Evolutionary conservation across 257 asterid species (phyloP).

Genomic region (Thymus mandschuricus): DNA sequence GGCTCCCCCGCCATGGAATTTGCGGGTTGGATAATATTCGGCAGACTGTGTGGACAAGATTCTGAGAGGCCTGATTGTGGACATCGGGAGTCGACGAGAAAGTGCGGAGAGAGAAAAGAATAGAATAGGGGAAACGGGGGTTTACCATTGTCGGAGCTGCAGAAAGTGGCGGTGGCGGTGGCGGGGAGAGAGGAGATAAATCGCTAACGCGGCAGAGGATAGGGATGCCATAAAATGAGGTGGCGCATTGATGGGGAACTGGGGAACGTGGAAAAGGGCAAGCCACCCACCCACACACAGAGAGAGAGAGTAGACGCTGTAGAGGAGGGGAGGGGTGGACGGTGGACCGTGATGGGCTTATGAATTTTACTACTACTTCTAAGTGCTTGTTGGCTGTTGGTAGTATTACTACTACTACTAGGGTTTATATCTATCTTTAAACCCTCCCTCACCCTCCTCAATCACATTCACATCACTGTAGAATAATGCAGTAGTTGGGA

Average conservation of each 20-base stretch:
- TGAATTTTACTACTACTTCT: not conserved
- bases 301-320: not conserved
- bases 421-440: too few relatives aligned
- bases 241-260: constrained; percentile 40
- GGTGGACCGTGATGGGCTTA: not conserved
- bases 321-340: not conserved
- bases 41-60: constrained; percentile 50
- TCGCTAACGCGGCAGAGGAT: constrained; percentile 25
- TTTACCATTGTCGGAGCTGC: constrained; percentile 61
- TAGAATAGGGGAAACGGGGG: constrained; percentile 39
- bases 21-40: constrained; percentile 57
- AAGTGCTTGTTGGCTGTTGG: too few relatives aligned
- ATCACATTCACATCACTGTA: too few relatives aligned
- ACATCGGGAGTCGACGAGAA: constrained; percentile 46
- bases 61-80: constrained; percentile 26
- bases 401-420: too few relatives aligned
- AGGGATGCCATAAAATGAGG: constrained; percentile 39
- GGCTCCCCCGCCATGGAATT: constrained; percentile 58
- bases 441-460: too few relatives aligned
- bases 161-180: constrained; percentile 28
- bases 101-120: constrained; percentile 29
- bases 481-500: too few relatives aligned
- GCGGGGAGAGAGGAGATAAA: constrained; percentile 45
- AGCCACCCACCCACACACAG: constrained; percentile 28
- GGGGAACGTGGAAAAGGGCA: constrained; percentile 45